These are phyloP conservation scores for Ogataea haglerorum DNA, from an alignment of 805 yeast species.

Conservation along the genomic window DNA sequence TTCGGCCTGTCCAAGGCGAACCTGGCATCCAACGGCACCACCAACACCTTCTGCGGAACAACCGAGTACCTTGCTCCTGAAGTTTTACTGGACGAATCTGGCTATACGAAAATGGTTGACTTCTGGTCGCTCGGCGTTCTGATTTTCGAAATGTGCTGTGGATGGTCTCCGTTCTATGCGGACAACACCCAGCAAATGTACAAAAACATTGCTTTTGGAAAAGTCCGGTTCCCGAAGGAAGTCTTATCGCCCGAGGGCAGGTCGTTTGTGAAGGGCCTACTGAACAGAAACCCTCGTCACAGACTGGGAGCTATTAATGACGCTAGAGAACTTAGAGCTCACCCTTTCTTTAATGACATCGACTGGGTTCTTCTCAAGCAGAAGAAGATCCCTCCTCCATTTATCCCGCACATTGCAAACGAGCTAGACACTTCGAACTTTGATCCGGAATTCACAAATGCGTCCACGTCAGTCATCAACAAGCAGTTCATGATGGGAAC, in stretches of 20 bases:
- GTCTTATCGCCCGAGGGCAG: constrained; percentile 91
- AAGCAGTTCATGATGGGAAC: constrained; percentile 61
- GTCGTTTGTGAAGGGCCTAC: constrained; percentile 89
- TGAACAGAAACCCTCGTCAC: constrained; percentile 94
- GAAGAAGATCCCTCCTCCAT: constrained; percentile 92
- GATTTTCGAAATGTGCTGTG: constrained; percentile 98
- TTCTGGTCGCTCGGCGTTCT: constrained; percentile 98
- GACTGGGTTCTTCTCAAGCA: constrained; percentile 80
- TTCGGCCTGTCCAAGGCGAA: constrained; percentile 96
- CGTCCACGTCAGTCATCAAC: constrained; percentile 78
- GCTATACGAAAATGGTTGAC: constrained; percentile 98
- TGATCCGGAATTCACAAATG: constrained; percentile 95
- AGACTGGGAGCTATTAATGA: constrained; percentile 89
- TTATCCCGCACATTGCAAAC: constrained; percentile 85
- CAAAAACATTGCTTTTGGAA: constrained; percentile 97
- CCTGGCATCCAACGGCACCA: constrained; percentile 77
- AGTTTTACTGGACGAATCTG: constrained; percentile 89
- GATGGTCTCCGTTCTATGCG: constrained; percentile 98
- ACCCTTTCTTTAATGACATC: constrained; percentile 85
- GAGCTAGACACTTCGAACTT: constrained; percentile 96
- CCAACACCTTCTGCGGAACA: constrained; percentile 97
- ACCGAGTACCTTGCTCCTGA: constrained; percentile 98
- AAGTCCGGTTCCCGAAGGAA: constrained; percentile 95
- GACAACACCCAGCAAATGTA: constrained; percentile 98
- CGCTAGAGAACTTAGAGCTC: constrained; percentile 88